Base-by-base conservation (phyloP, 2,329 filamentous ascomycete genomes). In the Aspergillus hiratsukae region DNA sequence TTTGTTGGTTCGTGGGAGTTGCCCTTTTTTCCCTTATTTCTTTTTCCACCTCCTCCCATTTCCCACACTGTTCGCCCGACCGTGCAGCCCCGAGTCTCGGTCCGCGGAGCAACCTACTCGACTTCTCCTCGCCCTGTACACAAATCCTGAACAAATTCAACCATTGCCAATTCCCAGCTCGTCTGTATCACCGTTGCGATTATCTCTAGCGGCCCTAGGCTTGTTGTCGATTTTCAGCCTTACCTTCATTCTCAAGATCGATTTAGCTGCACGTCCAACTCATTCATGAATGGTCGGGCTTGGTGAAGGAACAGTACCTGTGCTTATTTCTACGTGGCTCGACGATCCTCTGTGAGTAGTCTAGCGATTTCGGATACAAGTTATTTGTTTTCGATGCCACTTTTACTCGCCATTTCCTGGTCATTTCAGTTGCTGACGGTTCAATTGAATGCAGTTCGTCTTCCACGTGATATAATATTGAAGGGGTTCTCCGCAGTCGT, bases 271-370 rank as follows among this genome's bases (percentile, higher is more conserved):
- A 52, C 37, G 4, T 51, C 48, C 48, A 48, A 48, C 51, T 49
- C 45, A 57, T 63, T 58, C 46, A 62, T 64, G 61, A 61, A 64
- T 63, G 60, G 58, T 64, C 58, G 54, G 55, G 54, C 55, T 58
- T 56, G 52, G 41, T 53, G 56, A 55, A 57, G 23, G 21, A 46
- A 46, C 9, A 27, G 25, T 27, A 46, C 23, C 43, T 23, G 21
- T 46, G 11, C 11, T 46, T 25, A 23, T 14, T 23, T 17, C 11
- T 46, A 19, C 19, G 43, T 46, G 19, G 21, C 21, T 54, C 52
- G 54, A 41, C 53, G 60, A 49, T 53, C 57, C 62, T 37, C 45
- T 61, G 60, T 64, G 40, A 60, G 58, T 46, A 23, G 43, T 2
- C 10, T 46, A 8, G 23, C 43, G 10, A 27, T 7, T 27, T 11